Percentiles rank a stretch among this genome's conserved stretches.
phyloP scores from a whole-genome alignment of 1,284 basidiomycete species.

The Moesziomyces sp. region DNA sequence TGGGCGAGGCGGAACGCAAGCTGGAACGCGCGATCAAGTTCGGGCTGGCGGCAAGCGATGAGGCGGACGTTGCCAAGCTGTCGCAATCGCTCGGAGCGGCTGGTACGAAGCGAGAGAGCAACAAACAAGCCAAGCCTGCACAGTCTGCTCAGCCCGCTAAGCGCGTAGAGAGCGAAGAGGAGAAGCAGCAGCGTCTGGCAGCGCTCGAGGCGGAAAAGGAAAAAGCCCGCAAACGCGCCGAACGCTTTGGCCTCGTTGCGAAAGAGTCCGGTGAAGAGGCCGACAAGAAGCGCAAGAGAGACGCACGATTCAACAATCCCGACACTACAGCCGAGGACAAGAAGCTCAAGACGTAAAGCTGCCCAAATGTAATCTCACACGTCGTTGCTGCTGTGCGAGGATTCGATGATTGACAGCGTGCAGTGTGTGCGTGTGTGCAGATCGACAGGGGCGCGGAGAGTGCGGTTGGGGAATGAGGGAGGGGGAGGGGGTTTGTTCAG shows the following conservation, averaged over 20 bases:
- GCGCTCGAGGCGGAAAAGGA: conserved; percentile 43
- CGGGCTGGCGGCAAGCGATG: conserved; percentile 48
- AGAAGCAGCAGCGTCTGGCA: conserved; percentile 25
- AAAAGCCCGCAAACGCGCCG: conserved; percentile 47
- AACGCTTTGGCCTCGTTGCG: conserved; percentile 51
- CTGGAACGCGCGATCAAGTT: conserved; percentile 61
- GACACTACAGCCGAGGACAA: conserved; percentile 5
- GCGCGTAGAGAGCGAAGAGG: conserved; percentile 35
- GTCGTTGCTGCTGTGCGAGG: too few relatives aligned
- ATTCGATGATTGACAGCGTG: background rate
- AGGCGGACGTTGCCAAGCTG: conserved; percentile 31
- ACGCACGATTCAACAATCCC: conserved; percentile 12
- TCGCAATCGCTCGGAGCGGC: conserved; percentile 16
- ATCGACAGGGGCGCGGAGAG: background rate
- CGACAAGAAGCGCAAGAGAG: conserved; percentile 47
- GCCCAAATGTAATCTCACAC: conserved; percentile 1
- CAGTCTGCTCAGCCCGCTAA: background rate
- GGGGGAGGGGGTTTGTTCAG: background rate
- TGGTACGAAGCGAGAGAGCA: background rate
- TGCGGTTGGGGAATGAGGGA: background rate
- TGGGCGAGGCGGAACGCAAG: conserved; percentile 57
- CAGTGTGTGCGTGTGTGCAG: too few relatives aligned
- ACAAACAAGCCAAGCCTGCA: background rate
- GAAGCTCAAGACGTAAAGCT: conserved; percentile 18
- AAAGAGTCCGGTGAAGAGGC: conserved; percentile 18